phyloP scores from a whole-genome alignment of 2,329 filamentous ascomycete genomes.

The Verticillium alfalfae region DNA sequence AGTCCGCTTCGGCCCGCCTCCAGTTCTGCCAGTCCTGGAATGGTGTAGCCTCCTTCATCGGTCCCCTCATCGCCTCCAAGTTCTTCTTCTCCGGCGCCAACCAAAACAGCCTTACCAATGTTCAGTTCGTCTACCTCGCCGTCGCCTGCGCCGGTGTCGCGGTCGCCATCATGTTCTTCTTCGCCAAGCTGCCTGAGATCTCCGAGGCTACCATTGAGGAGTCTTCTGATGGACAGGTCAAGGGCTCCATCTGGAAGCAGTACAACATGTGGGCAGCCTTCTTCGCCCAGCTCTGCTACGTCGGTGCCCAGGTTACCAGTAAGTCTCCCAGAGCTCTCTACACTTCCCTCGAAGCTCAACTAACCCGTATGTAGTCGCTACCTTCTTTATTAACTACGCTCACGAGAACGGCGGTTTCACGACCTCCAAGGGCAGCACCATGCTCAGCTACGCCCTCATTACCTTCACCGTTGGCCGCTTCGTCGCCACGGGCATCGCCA shows the following conservation, averaged over 20 bases:
- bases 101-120: constrained; percentile 53
- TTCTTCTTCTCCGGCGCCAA: constrained; percentile 62
- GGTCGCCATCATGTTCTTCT: constrained; percentile 61
- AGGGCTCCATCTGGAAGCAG: constrained; percentile 62
- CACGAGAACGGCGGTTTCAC: constrained; percentile 47
- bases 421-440: constrained; percentile 17
- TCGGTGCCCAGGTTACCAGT: constrained; percentile 61
- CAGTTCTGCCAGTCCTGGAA: constrained; percentile 50
- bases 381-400: constrained; percentile 72
- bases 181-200: constrained; percentile 66
- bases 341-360: too few species aligned
- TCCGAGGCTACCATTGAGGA: constrained; percentile 37
- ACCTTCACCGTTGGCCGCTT: constrained; percentile 43
- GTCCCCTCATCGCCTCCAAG: constrained; percentile 66
- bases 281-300: constrained; percentile 75
- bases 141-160: constrained; percentile 67
- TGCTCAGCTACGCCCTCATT: constrained; percentile 27
- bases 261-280: constrained; percentile 74
- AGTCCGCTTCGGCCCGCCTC: constrained; percentile 47
- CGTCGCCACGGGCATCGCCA: constrained; percentile 44
- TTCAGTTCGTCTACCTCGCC: constrained; percentile 72
- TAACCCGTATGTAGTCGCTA: constrained; percentile 31
- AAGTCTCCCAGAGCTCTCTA: background rate
- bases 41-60: constrained; percentile 51
- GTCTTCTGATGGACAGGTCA: constrained; percentile 38